Conservation (phyloP, 2,329 filamentous ascomycete genomes). For the Nothomitra cinnamomea region DNA sequence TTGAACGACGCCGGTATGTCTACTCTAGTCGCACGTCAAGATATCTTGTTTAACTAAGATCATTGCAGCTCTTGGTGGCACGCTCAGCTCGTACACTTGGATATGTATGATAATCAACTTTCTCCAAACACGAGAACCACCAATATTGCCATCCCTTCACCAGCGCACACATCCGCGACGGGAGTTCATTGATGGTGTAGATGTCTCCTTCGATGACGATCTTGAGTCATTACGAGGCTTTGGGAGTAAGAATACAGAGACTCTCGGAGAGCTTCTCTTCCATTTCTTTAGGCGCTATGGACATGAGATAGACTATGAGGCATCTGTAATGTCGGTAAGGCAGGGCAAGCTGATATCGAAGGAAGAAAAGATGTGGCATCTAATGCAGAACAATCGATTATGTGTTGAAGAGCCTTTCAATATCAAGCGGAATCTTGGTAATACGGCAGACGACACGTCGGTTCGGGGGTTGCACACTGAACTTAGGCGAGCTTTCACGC, state of each 20-base stretch:
- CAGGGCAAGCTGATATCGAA: conserved; percentile 65
- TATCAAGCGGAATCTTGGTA: conserved; percentile 71
- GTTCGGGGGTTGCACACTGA: conserved; percentile 85
- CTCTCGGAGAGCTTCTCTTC: conserved; percentile 73
- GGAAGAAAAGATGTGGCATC: conserved; percentile 75
- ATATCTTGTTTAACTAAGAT: neutral
- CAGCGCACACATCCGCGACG: conserved; percentile 48
- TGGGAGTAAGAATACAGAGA: conserved; percentile 65
- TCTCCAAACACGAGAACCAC: conserved; percentile 69
- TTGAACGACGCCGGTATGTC: conserved; percentile 86
- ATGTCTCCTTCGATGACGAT: conserved; percentile 76
- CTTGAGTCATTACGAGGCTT: conserved; percentile 56
- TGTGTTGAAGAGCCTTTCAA: conserved; percentile 98
- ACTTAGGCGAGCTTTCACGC: conserved; percentile 70
- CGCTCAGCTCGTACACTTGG: conserved; percentile 96
- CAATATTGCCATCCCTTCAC: conserved; percentile 74
- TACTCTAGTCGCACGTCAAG: neutral
- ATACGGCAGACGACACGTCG: conserved; percentile 89
- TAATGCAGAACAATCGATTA: conserved; percentile 61
- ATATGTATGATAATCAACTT: conserved; percentile 98
- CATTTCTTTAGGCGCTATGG: conserved; percentile 92
- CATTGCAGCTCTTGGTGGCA: conserved; percentile 64
- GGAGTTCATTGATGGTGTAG: conserved; percentile 43
- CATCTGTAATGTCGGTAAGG: conserved; percentile 67
- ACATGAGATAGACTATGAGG: conserved; percentile 82